phyloP scores from a whole-genome alignment of 2,329 filamentous ascomycete genomes.

The Pestalotiopsis sp. region DNA sequence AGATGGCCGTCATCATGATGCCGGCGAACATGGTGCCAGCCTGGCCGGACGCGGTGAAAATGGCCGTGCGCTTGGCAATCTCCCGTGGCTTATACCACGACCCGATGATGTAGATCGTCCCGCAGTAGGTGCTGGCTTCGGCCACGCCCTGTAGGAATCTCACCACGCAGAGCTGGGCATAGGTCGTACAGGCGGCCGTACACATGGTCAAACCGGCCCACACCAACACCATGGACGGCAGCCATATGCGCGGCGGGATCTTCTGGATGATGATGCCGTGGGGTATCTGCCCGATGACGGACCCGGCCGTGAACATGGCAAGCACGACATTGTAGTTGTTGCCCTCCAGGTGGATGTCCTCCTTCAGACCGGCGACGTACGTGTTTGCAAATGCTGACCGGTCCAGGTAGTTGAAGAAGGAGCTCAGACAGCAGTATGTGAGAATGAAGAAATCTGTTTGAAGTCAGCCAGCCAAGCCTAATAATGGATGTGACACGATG shows the following conservation, averaged over 20 bases:
- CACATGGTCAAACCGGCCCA: slow-evolving; percentile 47
- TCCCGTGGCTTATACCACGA: slow-evolving; percentile 57
- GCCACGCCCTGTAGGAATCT: slow-evolving; percentile 46
- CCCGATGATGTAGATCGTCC: slow-evolving; percentile 50
- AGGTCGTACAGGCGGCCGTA: slow-evolving; percentile 31
- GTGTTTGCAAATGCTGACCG: slow-evolving; percentile 44
- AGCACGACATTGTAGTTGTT: slow-evolving; percentile 39
- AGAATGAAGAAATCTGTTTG: slow-evolving; percentile 33
- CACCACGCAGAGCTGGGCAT: slow-evolving; percentile 35
- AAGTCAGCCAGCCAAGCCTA: not conserved
- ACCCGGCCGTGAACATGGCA: slow-evolving; percentile 33
- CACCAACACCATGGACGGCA: slow-evolving; percentile 45
- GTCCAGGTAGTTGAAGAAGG: slow-evolving; percentile 42
- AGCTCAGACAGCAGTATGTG: slow-evolving; percentile 37
- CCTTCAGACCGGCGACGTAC: slow-evolving; percentile 41
- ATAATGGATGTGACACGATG: too few species aligned
- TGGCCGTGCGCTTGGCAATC: slow-evolving; percentile 52
- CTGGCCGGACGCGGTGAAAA: slow-evolving; percentile 54
- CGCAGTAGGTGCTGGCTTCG: slow-evolving; percentile 49
- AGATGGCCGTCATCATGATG: slow-evolving; percentile 52
- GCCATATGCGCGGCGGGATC: slow-evolving; percentile 47
- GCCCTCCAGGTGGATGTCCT: slow-evolving; percentile 39
- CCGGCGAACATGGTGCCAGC: slow-evolving; percentile 56
- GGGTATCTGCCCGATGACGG: slow-evolving; percentile 42
- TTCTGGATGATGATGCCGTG: slow-evolving; percentile 48